Evolutionary conservation across 2,329 filamentous ascomycete genomes (phyloP).

Genomic region (Venturia aucupariae): DNA sequence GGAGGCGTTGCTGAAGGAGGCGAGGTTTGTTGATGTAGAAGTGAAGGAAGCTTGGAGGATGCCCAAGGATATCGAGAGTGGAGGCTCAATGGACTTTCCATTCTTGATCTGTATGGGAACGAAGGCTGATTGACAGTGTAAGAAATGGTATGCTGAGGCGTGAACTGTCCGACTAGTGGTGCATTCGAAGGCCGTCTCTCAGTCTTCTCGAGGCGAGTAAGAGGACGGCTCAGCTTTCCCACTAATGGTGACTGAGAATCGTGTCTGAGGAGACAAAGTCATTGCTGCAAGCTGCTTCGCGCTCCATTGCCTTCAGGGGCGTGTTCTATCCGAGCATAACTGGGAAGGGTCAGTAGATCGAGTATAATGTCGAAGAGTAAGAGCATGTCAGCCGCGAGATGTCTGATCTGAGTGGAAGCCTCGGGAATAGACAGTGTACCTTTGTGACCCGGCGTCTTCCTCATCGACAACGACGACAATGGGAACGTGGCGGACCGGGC

Average conservation of each 20-base stretch:
- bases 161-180: neutral
- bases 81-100: slow-evolving; percentile 32
- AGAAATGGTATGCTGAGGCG: neutral
- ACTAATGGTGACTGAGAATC: neutral
- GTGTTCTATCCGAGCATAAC: neutral
- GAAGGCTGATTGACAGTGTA: neutral
- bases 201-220: neutral
- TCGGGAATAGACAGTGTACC: neutral
- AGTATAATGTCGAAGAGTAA: neutral
- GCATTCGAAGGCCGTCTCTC: neutral
- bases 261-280: neutral
- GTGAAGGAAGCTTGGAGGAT: slow-evolving; percentile 41
- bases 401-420: neutral
- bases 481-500: neutral
- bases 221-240: neutral
- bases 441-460: neutral
- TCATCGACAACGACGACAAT: neutral
- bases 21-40: slow-evolving; percentile 40
- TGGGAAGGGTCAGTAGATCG: neutral
- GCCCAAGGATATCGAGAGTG: slow-evolving; percentile 41
- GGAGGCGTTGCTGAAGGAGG: slow-evolving; percentile 34
- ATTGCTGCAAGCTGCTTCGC: neutral
- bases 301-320: neutral
- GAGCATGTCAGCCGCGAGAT: neutral
- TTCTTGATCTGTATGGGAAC: slow-evolving; percentile 34